These are phyloP conservation scores for Vickermania ingenoplastis DNA, from an alignment of 208 protist genomes.

Conservation along the genomic window DNA sequence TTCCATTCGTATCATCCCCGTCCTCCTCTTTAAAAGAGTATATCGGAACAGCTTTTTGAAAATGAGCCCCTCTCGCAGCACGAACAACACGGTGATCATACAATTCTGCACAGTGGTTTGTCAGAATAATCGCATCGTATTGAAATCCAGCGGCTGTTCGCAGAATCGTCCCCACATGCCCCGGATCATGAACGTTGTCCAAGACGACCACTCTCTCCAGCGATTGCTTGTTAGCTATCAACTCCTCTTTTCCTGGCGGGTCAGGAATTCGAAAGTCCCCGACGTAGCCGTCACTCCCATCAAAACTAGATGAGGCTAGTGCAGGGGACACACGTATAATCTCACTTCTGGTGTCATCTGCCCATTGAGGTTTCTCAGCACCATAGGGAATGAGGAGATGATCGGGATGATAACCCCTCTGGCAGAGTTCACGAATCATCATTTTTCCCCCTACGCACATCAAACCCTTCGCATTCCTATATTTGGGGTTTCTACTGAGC, in stretches of 20 bases:
- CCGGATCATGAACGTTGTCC: conserved; percentile 84
- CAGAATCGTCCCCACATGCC: conserved; percentile 69
- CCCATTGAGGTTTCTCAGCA: conserved; percentile 51
- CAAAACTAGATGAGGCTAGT: conserved; percentile 32
- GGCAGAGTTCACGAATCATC: conserved; percentile 77
- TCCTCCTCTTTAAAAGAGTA: conserved; percentile 79
- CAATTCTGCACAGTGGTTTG: conserved; percentile 82
- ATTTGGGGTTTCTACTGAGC: conserved; percentile 62
- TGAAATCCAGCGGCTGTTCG: conserved; percentile 73
- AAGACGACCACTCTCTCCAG: conserved; percentile 80
- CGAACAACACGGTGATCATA: conserved; percentile 85
- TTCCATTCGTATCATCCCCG: conserved; percentile 77
- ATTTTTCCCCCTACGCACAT: conserved; percentile 61
- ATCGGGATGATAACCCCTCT: conserved; percentile 37
- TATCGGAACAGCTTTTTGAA: conserved; percentile 71
- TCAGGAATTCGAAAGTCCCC: conserved; percentile 81
- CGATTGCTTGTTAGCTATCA: conserved; percentile 81
- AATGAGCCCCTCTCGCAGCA: conserved; percentile 78
- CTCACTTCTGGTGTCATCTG: conserved; percentile 21
- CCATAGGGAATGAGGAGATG: conserved; percentile 61
- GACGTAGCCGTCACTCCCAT: conserved; percentile 81
- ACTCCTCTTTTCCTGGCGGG: conserved; percentile 67
- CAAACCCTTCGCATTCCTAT: conserved; percentile 64
- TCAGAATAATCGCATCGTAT: conserved; percentile 81
- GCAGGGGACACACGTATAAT: conserved; percentile 48